These are phyloP conservation scores for Diaporthe eres DNA, from an alignment of 2,329 filamentous ascomycete species.

Conservation along the genomic window DNA sequence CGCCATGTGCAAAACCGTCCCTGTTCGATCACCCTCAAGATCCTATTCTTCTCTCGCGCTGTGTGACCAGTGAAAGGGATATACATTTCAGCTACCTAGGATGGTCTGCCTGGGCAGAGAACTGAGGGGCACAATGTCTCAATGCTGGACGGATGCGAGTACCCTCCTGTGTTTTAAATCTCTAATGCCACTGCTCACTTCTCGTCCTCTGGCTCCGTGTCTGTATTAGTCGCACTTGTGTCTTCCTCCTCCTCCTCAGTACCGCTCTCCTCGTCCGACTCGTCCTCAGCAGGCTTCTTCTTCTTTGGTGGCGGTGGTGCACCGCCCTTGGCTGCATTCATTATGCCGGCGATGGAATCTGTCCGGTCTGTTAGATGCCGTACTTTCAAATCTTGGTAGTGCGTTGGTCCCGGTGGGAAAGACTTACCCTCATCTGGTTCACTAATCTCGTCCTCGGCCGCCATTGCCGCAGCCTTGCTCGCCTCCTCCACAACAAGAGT, in stretches of 20 bases:
- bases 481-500: conserved; percentile 91
- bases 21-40: background rate
- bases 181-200: conserved; percentile 26
- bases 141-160: background rate
- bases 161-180: background rate
- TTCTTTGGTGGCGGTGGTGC: conserved; percentile 68
- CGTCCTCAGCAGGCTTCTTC: conserved; percentile 65
- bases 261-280: conserved; percentile 86
- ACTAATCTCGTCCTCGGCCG: conserved; percentile 93
- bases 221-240: conserved; percentile 78
- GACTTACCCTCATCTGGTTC: conserved; percentile 96
- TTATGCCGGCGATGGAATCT: conserved; percentile 93
- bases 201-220: conserved; percentile 74
- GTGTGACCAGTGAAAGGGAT: conserved; percentile 11
- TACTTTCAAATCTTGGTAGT: background rate
- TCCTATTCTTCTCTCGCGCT: background rate
- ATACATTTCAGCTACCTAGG: conserved; percentile 32
- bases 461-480: conserved; percentile 84
- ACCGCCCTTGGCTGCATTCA: conserved; percentile 87
- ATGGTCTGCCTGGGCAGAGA: conserved; percentile 26
- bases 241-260: conserved; percentile 80
- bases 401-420: background rate
- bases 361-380: conserved; percentile 48
- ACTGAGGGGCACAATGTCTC: background rate
- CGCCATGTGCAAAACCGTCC: conserved; percentile 5